Evolutionary conservation across 2,329 filamentous ascomycete species (phyloP), one percentile per base, ranked within the genome.

Genomic region (Fusarium humuli): DNA sequence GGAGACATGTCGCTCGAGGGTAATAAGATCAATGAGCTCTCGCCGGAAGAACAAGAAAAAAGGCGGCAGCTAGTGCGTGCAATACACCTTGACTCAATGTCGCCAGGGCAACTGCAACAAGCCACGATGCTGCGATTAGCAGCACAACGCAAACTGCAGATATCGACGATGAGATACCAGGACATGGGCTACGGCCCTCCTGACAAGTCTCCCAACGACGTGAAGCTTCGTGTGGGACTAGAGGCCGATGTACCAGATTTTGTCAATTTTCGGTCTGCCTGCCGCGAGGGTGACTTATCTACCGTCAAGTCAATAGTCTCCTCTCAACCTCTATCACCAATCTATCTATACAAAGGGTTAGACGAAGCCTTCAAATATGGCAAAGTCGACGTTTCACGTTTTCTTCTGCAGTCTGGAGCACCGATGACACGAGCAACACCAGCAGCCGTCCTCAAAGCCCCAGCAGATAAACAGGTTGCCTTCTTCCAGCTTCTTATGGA

Each of bases 371-470:
- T 70, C 2, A n/a, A 34, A 1, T 37, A 64, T 12, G 69, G 66
- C 49, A 60, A 65, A 20, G 45, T 65, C 34, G 63, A 67, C 3
- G 29, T 44, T n/a, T 34, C 60, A 25, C 66, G 32, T n/a, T 48
- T 52, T 8, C 50, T 71, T 18, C 59, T 71, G 23, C 40, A 30
- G 14, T 41, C 12, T 20, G 59, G 69, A 6, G 57, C 63, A 22
- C 62, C 66, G 12, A 52, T 71, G 16, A 30, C 53, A 20, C 62
- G 62, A 22, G 23, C 56, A 32, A 65, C 69, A 5, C 57, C 69
- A 20, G 18, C 32, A 10, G 34, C 56, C n/a, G 16, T 70, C 12
- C 59, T 71, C 23, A 52, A 14, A 29, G 48, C 30, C 7, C 48
- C 48, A 20, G 23, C 32, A 20, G 48, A 29, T 16, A 52, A 29